Base-by-base conservation (phyloP, 2,329 filamentous ascomycete genomes). In the Endothia cerciana region DNA sequence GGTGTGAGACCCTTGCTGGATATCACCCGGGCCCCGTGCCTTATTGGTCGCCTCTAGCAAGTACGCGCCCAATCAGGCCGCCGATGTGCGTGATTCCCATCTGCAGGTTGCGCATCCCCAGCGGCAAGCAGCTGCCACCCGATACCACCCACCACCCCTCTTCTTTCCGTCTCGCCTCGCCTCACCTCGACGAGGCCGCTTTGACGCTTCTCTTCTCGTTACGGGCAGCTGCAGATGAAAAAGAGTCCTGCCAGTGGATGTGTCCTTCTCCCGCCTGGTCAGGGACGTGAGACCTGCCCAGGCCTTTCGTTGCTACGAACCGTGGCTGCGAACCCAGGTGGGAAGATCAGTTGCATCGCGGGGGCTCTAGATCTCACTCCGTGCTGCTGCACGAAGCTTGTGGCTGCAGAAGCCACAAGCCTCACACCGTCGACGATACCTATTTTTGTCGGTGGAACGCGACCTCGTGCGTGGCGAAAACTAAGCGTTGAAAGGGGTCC, bases 31-130 rank as follows among this genome's bases (percentile, higher is more conserved):
- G 13, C 41, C 36, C 41, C 28, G 22, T 1, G 22, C 5, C 47
- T 33, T 4, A 65, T 65, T 67, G 65, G 65, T 40, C 43, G 30
- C 33, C 25, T 25, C 10, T 38, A 33, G 5, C 6, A n/a, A 33
- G 45, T 55, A 22, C n/a, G 30, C 36, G 60, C 57, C 65, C 65
- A 67, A 67, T 67, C 65, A 67, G 19, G n/a, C 28, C n/a, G 30
- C 61, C 1, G 40, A 30, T 28, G 49, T n/a, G 61, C 63, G 65
- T 66, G 65, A 66, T 66, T 36, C 40, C 36, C 17, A 63, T 59
- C 45, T 66, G 64, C 64, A 66, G 64, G 61, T 59, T 66, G 60
- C 65, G 30, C 59, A 40, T 62, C 43, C 41, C 58, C 59, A 45
- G 65, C 65, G 65, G 62, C 49, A 67, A 67, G 41, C 53, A 47